These are phyloP conservation scores for Straminergon stramineum DNA, from an alignment of 225 moss, liverwort and hornwort species.

Conservation along the genomic window DNA sequence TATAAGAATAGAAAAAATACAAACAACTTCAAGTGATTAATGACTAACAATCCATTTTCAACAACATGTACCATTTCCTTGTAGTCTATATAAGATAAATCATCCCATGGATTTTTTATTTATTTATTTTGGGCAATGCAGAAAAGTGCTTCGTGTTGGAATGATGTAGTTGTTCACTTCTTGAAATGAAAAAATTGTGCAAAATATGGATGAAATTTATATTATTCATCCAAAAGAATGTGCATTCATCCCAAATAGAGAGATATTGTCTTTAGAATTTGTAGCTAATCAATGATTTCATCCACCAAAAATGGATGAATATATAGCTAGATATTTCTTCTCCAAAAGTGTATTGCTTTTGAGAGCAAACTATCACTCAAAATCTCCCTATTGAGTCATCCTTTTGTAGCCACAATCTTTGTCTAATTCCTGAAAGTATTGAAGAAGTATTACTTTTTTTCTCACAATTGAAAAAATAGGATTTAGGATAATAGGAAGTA, in stretches of 20 bases:
- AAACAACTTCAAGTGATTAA: not conserved
- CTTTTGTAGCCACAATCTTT: not conserved
- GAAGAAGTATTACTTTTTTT: not conserved
- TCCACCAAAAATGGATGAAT: not conserved
- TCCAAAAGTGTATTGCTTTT: not conserved
- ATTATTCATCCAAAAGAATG: too few species aligned
- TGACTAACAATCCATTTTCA: not conserved
- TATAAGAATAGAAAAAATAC: not conserved
- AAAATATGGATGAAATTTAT: too few species aligned
- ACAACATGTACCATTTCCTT: not conserved
- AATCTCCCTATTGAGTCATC: accelerated
- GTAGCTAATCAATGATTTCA: not conserved
- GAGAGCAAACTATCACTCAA: not conserved
- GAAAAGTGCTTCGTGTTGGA: not conserved
- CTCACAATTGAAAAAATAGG: not conserved
- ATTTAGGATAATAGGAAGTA: not conserved
- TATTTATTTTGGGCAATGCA: not conserved
- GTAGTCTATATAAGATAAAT: not conserved
- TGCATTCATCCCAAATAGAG: not conserved
- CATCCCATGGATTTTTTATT: not conserved
- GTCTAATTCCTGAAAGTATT: accelerated
- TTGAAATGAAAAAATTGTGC: not conserved
- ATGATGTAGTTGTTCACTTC: not conserved
- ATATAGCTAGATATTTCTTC: too few species aligned
- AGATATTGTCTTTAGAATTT: not conserved